Conservation (phyloP, 164 flowering plant species). For the Vitis labrusca region DNA sequence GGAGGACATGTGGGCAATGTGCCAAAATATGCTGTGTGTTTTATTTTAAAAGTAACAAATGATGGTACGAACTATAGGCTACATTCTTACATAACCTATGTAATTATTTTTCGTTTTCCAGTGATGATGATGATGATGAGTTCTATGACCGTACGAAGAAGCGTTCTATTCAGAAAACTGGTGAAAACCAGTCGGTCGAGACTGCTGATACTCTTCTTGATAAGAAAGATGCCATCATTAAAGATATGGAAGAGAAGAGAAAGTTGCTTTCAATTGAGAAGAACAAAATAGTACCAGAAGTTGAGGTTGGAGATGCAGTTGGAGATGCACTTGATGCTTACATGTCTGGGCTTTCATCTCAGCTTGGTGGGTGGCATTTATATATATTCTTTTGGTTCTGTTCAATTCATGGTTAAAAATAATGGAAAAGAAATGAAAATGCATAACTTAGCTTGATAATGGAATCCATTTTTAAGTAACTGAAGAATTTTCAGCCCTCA, state of each 20-base stretch:
- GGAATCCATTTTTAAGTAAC: too few relatives aligned
- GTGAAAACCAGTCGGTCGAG: slow-evolving; percentile 63
- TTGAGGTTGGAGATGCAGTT: slow-evolving; percentile 32
- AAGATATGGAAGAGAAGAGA: slow-evolving; percentile 64
- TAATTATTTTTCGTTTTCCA: slow-evolving; percentile 25
- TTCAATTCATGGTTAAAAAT: too few relatives aligned
- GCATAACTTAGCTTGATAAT: too few relatives aligned
- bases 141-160: slow-evolving; percentile 92
- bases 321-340: slow-evolving; percentile 94
- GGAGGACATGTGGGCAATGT: too few relatives aligned
- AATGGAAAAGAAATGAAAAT: too few relatives aligned
- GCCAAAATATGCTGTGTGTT: too few relatives aligned
- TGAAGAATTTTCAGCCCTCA: too few relatives aligned
- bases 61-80: background rate
- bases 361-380: slow-evolving; percentile 54
- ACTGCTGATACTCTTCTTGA: slow-evolving; percentile 94
- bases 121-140: slow-evolving; percentile 99
- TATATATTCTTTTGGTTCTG: background rate
- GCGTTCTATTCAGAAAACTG: slow-evolving; percentile 35
- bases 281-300: slow-evolving; percentile 37
- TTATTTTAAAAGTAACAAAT: background rate
- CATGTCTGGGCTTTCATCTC: slow-evolving; percentile 90
- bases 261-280: slow-evolving; percentile 53
- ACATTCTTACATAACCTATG: background rate
- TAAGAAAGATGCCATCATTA: slow-evolving; percentile 71